Percentiles rank a stretch among this genome's conserved stretches.
Conservation (phyloP, 805 yeast species). For the Saccharomycopsis vini region DNA sequence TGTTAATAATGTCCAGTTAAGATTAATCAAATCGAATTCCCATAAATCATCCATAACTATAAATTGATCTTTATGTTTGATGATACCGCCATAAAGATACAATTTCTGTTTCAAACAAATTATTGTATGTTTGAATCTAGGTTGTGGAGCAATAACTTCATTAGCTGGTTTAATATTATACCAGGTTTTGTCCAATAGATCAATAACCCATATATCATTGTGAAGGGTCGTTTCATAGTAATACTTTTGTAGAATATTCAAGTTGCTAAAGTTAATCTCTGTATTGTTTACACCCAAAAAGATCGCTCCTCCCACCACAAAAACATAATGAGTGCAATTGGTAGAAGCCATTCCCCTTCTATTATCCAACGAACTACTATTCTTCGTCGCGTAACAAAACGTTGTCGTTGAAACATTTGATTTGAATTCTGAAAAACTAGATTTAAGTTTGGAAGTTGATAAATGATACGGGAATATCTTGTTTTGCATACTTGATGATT, state of each 20-base stretch:
- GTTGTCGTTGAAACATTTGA: not conserved
- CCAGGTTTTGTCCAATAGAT: not conserved
- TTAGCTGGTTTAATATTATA: not conserved
- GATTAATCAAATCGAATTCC: conserved; percentile 50
- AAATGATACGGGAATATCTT: not conserved
- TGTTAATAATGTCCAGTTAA: too few relatives aligned
- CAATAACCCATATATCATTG: not conserved
- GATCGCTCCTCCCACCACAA: conserved; percentile 32
- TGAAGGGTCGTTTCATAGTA: not conserved
- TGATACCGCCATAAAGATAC: conserved; percentile 59
- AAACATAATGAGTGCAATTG: conserved; percentile 2
- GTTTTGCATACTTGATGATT: not conserved
- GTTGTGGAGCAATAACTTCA: conserved; percentile 27
- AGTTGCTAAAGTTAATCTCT: conserved; percentile 29
- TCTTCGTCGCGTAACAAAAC: too few relatives aligned
- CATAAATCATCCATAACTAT: conserved; percentile 57
- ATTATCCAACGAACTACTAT: too few relatives aligned
- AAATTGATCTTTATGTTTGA: conserved; percentile 16
- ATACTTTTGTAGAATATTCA: not conserved
- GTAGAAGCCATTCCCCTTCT: conserved; percentile 1
- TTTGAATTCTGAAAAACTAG: not conserved
- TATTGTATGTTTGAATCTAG: conserved; percentile 55
- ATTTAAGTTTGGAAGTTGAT: not conserved
- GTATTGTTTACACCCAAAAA: conserved; percentile 50
- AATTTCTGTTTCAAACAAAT: conserved; percentile 40